phyloP scores from a whole-genome alignment of 768 basidiomycete species.

The Suillus hirtellus region DNA sequence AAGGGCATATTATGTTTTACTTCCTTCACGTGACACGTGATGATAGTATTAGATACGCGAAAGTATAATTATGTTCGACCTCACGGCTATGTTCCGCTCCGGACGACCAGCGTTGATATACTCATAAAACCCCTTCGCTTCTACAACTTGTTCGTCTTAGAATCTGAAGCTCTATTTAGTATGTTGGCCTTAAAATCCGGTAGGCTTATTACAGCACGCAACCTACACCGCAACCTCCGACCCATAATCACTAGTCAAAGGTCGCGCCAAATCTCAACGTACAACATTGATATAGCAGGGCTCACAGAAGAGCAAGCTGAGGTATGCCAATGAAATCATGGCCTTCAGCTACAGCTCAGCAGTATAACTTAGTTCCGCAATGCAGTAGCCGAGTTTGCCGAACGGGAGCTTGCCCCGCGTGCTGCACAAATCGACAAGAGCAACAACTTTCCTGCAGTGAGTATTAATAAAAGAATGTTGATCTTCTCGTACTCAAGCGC shows the following conservation, averaged over 20 bases:
- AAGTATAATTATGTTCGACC: neutral
- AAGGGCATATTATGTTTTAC: neutral
- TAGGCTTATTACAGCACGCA: neutral
- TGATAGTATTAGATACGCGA: neutral
- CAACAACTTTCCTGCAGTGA: constrained; percentile 77
- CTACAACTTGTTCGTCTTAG: neutral
- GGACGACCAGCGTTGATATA: neutral
- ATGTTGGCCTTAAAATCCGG: neutral
- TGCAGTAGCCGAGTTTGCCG: constrained; percentile 76
- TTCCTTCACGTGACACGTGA: neutral
- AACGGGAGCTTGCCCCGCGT: constrained; percentile 80
- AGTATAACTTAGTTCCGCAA: constrained; percentile 64
- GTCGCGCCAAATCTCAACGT: constrained; percentile 50
- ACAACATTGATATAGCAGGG: constrained; percentile 73
- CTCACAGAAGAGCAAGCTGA: constrained; percentile 79
- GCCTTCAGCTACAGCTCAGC: neutral
- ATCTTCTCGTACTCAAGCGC: constrained; percentile 15
- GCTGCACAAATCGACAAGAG: constrained; percentile 80
- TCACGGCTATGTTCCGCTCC: neutral
- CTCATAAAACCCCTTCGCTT: neutral
- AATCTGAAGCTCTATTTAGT: neutral
- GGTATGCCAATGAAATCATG: constrained; percentile 40
- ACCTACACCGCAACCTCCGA: neutral
- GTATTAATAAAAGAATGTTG: constrained; percentile 18
- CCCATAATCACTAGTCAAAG: neutral